Conservation (phyloP, 2,329 filamentous ascomycete genomes). For the Talaromyces verruculosus region DNA sequence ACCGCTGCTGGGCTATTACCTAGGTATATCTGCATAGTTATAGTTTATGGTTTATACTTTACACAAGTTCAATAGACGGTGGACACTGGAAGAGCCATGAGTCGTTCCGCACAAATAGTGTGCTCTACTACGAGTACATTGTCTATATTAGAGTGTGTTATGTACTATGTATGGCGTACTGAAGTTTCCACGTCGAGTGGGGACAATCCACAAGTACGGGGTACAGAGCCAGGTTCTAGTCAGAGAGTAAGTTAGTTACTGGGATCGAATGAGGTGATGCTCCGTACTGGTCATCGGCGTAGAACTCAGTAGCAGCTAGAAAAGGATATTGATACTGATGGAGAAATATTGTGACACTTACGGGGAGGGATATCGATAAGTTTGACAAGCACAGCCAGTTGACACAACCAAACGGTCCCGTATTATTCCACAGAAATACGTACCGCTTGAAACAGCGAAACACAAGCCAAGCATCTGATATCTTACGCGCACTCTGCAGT, state of each 20-base stretch:
- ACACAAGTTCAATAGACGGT: conserved; percentile 3
- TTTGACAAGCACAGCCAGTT: conserved; percentile 1
- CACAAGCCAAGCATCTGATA: background rate
- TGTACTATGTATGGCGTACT: background rate
- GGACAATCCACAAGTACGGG: conserved; percentile 4
- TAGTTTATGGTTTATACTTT: background rate
- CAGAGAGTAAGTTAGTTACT: too few relatives aligned
- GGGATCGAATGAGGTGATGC: too few relatives aligned
- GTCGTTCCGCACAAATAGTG: background rate
- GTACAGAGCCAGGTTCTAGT: background rate
- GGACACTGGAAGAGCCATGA: conserved; percentile 1
- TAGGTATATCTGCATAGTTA: background rate
- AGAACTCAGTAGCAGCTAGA: background rate
- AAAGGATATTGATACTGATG: background rate
- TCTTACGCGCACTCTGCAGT: background rate
- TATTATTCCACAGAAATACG: background rate
- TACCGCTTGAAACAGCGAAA: background rate
- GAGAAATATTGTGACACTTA: background rate
- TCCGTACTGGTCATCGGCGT: too few relatives aligned
- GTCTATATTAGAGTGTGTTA: background rate
- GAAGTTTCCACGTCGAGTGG: conserved; percentile 1
- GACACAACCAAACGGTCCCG: background rate
- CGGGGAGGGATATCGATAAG: background rate
- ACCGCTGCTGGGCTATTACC: background rate
- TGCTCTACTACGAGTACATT: background rate